Percentiles rank a stretch among this genome's conserved stretches.
These are phyloP conservation scores for Neocatenulostroma microsporum DNA, from an alignment of 2,329 filamentous ascomycete species.

Conservation along the genomic window DNA sequence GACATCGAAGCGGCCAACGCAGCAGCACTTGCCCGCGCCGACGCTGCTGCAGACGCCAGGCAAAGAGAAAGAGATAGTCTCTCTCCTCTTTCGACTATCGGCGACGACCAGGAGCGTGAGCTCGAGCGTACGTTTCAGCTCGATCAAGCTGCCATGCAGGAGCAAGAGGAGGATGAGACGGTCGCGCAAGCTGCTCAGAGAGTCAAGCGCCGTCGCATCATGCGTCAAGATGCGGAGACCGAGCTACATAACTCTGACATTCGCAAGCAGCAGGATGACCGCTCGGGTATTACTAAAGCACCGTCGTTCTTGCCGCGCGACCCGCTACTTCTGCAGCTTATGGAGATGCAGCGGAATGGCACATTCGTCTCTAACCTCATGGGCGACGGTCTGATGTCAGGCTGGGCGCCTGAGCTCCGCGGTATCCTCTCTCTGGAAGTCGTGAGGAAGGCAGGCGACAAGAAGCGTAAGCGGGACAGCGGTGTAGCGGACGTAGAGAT, in stretches of 20 bases:
- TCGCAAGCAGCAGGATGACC: slow-evolving; percentile 77
- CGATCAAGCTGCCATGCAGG: slow-evolving; percentile 24
- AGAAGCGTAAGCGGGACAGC: slow-evolving; percentile 90
- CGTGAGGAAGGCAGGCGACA: slow-evolving; percentile 65
- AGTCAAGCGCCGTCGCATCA: slow-evolving; percentile 70
- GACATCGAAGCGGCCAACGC: slow-evolving; percentile 35
- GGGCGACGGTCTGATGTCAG: slow-evolving; percentile 62
- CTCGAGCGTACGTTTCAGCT: slow-evolving; percentile 54
- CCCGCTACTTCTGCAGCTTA: slow-evolving; percentile 73
- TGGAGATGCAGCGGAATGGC: slow-evolving; percentile 86
- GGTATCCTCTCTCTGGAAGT: slow-evolving; percentile 85
- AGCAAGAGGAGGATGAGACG: slow-evolving; percentile 39
- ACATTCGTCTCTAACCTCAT: slow-evolving; percentile 84
- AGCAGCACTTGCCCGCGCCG: slow-evolving; percentile 37
- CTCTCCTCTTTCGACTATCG: slow-evolving; percentile 49
- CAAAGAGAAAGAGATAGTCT: slow-evolving; percentile 32
- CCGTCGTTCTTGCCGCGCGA: slow-evolving; percentile 80
- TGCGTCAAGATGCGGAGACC: slow-evolving; percentile 74
- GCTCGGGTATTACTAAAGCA: slow-evolving; percentile 75
- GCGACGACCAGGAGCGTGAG: slow-evolving; percentile 48
- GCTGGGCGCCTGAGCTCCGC: slow-evolving; percentile 86
- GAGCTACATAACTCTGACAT: slow-evolving; percentile 70
- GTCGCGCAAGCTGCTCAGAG: slow-evolving; percentile 54
- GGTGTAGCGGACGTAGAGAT: slow-evolving; percentile 73
- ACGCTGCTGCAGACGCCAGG: slow-evolving; percentile 26